A percentile compares a stretch with the other conserved stretches of the same genome.
phyloP scores from a whole-genome alignment of 805 yeast genomes.

The Sugiyamaella mastotermitis region DNA sequence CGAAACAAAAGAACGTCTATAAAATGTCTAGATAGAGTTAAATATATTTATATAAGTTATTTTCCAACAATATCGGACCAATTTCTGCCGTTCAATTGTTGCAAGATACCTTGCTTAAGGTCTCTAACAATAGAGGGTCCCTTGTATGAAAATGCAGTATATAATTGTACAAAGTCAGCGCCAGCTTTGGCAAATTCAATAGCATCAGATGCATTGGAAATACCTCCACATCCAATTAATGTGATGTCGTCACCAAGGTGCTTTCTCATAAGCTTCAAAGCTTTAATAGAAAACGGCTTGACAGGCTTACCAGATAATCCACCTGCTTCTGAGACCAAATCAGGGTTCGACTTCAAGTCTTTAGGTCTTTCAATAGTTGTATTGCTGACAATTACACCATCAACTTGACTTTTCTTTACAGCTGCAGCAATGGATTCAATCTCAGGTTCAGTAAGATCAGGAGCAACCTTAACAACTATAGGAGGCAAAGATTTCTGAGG shows the following conservation, averaged over 20 bases:
- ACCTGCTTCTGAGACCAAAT: slow-evolving; percentile 57
- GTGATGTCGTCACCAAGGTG: slow-evolving; percentile 71
- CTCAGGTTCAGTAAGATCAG: slow-evolving; percentile 80
- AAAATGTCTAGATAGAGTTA: not conserved
- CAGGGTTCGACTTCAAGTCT: slow-evolving; percentile 43
- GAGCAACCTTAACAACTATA: slow-evolving; percentile 85
- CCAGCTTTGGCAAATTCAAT: slow-evolving; percentile 91
- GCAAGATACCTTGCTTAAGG: slow-evolving; percentile 52
- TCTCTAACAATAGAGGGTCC: slow-evolving; percentile 80
- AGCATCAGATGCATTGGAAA: slow-evolving; percentile 80
- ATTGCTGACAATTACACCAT: slow-evolving; percentile 88
- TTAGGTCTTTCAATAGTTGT: slow-evolving; percentile 85
- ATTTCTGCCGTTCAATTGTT: slow-evolving; percentile 69
- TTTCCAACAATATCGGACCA: slow-evolving; percentile 60
- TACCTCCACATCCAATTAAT: slow-evolving; percentile 92
- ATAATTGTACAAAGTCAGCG: slow-evolving; percentile 80
- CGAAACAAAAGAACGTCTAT: no score
- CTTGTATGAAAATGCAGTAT: slow-evolving; percentile 85
- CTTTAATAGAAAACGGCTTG: slow-evolving; percentile 69
- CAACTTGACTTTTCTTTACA: slow-evolving; percentile 70
- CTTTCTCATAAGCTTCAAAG: slow-evolving; percentile 64
- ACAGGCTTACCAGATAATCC: slow-evolving; percentile 93
- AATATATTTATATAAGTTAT: slow-evolving; percentile 5
- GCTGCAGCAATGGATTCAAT: slow-evolving; percentile 76
- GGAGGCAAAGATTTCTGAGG: slow-evolving; percentile 42